phyloP scores from a whole-genome alignment of 1,284 basidiomycete species.

The Trichosporon sp. region DNA sequence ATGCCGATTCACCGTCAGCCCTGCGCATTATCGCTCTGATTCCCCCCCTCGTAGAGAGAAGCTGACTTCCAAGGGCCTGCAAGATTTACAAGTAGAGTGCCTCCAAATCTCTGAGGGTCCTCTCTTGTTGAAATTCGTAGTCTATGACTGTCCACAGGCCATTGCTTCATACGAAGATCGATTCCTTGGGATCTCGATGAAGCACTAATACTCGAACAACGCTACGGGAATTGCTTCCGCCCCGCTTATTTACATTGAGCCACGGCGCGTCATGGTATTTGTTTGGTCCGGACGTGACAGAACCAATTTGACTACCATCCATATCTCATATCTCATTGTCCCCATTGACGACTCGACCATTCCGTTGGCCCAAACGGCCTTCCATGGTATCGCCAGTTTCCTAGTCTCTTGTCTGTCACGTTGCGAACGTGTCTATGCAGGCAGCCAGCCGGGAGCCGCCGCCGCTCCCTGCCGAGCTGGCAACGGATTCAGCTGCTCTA shows the following conservation, averaged over 20 bases:
- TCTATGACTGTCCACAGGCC: too few species aligned
- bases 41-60: too few species aligned
- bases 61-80: too few species aligned
- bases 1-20: too few species aligned
- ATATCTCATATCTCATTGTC: neutral
- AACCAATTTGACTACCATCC: neutral
- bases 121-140: too few species aligned
- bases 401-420: too few species aligned
- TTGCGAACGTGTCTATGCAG: neutral
- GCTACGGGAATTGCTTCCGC: neutral
- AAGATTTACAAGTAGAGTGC: too few species aligned
- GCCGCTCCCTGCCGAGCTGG: neutral
- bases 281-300: neutral
- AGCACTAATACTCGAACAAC: neutral
- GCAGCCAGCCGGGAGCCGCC: neutral
- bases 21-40: too few species aligned
- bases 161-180: too few species aligned
- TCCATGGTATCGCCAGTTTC: neutral
- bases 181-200: too few species aligned
- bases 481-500: neutral
- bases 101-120: too few species aligned
- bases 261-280: neutral
- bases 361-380: neutral
- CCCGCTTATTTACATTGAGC: neutral
- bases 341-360: neutral